Conservation (phyloP, 2,329 filamentous ascomycete species). For the Elsinoe fawcettii region DNA sequence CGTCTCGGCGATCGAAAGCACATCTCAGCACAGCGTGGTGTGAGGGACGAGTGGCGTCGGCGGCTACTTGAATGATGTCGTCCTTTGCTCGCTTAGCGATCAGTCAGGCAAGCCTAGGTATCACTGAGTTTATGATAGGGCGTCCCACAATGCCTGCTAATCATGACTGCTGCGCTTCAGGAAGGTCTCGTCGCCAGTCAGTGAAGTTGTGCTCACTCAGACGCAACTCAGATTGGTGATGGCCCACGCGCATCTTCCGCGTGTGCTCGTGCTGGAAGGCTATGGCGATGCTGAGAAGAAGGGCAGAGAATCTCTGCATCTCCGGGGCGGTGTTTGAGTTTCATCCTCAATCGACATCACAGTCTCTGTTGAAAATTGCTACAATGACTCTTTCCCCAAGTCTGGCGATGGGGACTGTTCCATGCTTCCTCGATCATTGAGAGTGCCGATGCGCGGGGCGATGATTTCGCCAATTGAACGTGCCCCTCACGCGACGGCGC, state of each 20-base stretch:
- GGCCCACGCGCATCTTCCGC: neutral
- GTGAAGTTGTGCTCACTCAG: neutral
- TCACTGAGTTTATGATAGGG: neutral
- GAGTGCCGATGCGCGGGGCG: too few relatives aligned
- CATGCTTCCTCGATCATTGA: too few relatives aligned
- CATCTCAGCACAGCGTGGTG: neutral
- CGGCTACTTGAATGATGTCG: neutral
- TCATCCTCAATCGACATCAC: too few relatives aligned
- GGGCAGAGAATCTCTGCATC: too few relatives aligned
- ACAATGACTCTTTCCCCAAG: too few relatives aligned
- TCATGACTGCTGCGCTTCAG: neutral
- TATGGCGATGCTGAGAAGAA: too few relatives aligned
- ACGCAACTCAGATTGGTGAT: neutral
- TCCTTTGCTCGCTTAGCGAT: neutral
- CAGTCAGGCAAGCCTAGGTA: neutral
- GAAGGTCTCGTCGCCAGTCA: neutral
- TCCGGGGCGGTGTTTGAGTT: too few relatives aligned
- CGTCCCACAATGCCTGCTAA: neutral
- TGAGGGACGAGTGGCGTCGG: neutral
- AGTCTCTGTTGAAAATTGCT: too few relatives aligned
- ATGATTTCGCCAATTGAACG: too few relatives aligned
- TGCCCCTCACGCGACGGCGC: too few relatives aligned
- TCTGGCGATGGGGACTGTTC: too few relatives aligned
- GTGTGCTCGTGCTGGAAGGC: too few relatives aligned
- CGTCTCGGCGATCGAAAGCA: neutral